These are phyloP conservation scores for Colletotrichum endophyticum DNA, from an alignment of 2,329 filamentous ascomycete species.

Conservation along the genomic window DNA sequence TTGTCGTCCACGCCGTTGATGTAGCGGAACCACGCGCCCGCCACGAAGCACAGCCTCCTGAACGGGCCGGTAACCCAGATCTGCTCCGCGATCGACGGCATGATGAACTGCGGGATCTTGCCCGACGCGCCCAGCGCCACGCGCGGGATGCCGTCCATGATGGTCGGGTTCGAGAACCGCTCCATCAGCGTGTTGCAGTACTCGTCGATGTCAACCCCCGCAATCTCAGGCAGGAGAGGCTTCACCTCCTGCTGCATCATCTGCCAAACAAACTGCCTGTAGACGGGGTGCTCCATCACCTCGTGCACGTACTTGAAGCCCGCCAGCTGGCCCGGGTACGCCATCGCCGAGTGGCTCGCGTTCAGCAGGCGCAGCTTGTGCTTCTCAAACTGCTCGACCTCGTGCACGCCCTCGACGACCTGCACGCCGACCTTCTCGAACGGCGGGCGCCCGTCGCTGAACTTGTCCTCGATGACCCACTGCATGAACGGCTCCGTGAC, in stretches of 20 bases:
- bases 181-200: conserved; percentile 59
- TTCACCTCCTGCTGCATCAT: conserved; percentile 63
- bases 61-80: conserved; percentile 51
- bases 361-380: conserved; percentile 62
- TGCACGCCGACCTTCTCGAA: conserved; percentile 59
- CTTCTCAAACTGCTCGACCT: conserved; percentile 60
- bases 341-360: conserved; percentile 56
- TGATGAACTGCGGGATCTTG: conserved; percentile 59
- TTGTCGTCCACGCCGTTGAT: conserved; percentile 54
- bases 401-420: conserved; percentile 54
- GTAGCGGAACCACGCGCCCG: conserved; percentile 56
- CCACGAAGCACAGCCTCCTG: conserved; percentile 53
- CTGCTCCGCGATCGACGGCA: conserved; percentile 49
- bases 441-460: conserved; percentile 53
- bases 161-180: conserved; percentile 61
- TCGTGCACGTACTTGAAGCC: conserved; percentile 61
- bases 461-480: conserved; percentile 59
- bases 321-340: conserved; percentile 55
- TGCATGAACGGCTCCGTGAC: conserved; percentile 62
- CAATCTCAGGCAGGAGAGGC: conserved; percentile 54
- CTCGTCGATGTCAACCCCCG: conserved; percentile 54
- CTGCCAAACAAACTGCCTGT: conserved; percentile 53
- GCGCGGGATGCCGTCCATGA: conserved; percentile 59
- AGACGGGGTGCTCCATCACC: conserved; percentile 53
- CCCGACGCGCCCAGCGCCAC: conserved; percentile 56